Conservation (phyloP, 495 filamentous ascomycete species). For the Aspergillus heteromorphus region DNA sequence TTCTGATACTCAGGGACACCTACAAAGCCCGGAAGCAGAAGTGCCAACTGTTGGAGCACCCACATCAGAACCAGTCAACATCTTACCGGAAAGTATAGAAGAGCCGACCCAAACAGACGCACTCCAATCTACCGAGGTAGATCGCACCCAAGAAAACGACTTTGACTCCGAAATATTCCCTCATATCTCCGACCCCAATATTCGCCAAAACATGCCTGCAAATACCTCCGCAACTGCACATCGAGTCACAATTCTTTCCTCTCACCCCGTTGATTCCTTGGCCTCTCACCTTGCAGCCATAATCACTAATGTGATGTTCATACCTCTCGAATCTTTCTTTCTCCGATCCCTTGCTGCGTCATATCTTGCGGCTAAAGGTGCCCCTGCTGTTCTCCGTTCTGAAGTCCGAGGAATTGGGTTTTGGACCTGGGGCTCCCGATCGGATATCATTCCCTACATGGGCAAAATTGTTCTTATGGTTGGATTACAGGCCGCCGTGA, state of each 20-base stretch:
- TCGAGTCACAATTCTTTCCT: constrained; percentile 48
- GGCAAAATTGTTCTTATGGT: constrained; percentile 41
- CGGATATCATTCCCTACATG: constrained; percentile 35
- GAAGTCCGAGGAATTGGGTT: constrained; percentile 30
- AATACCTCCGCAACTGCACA: constrained; percentile 19
- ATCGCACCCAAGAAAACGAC: constrained; percentile 8
- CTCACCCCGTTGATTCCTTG: constrained; percentile 40
- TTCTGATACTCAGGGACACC: constrained; percentile 9
- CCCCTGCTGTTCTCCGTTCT: constrained; percentile 14
- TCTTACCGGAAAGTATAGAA: constrained; percentile 34
- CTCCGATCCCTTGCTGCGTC: constrained; percentile 41
- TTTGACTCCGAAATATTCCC: constrained; percentile 13
- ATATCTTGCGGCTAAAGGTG: constrained; percentile 30
- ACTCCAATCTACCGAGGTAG: constrained; percentile 6
- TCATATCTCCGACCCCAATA: constrained; percentile 14
- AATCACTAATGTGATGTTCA: constrained; percentile 37
- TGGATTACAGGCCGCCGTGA: constrained; percentile 41
- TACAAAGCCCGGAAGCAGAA: constrained; percentile 1
- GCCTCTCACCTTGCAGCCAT: constrained; percentile 40
- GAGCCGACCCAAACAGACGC: constrained; percentile 27
- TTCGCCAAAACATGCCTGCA: constrained; percentile 7
- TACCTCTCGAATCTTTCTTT: constrained; percentile 45
- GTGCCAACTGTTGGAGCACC: constrained; percentile 5
- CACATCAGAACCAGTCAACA: constrained; percentile 14
- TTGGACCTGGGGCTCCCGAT: constrained; percentile 39